Conservation (phyloP, 169 alveolate genomes). For the Eimeria maxima region DNA sequence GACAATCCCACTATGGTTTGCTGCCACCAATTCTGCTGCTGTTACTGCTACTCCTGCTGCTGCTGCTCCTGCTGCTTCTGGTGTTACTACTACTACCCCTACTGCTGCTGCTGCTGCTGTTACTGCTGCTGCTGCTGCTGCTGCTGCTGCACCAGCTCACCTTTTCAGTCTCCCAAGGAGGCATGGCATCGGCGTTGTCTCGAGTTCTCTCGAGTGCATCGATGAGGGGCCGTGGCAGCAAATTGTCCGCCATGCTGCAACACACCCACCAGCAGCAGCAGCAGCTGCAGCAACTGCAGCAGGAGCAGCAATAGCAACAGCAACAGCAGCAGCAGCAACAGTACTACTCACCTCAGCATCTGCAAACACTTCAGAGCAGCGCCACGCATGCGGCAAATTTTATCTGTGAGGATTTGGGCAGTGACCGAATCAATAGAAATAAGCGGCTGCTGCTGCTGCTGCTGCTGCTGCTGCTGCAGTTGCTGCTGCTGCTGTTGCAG, state of each 20-base stretch:
- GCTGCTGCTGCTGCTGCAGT: neutral
- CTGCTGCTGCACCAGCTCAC: constrained; percentile 9
- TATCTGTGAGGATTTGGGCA: constrained; percentile 88
- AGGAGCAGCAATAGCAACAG: too few relatives aligned
- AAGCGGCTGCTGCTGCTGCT: constrained; percentile 34
- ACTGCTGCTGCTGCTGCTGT: constrained; percentile 32
- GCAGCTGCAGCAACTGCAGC: neutral
- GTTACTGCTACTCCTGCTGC: constrained; percentile 11
- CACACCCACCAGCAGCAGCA: neutral
- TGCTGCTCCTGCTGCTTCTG: neutral
- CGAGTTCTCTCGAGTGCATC: constrained; percentile 94
- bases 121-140: too few relatives aligned
- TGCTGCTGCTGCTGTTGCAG: constrained; percentile 14
- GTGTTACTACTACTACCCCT: too few relatives aligned
- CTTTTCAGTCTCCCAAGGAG: constrained; percentile 86
- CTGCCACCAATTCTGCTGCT: too few relatives aligned
- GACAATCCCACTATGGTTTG: too few relatives aligned
- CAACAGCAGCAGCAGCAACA: neutral
- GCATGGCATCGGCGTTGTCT: constrained; percentile 96
- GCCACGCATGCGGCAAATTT: constrained; percentile 94
- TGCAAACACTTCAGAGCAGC: constrained; percentile 93
- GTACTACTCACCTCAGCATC: constrained; percentile 82
- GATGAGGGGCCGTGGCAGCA: constrained; percentile 92
- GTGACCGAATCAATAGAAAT: constrained; percentile 56
- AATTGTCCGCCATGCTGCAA: constrained; percentile 92